Conservation (phyloP, 1,284 basidiomycete species). For the Heterobasidion irregulare region DNA sequence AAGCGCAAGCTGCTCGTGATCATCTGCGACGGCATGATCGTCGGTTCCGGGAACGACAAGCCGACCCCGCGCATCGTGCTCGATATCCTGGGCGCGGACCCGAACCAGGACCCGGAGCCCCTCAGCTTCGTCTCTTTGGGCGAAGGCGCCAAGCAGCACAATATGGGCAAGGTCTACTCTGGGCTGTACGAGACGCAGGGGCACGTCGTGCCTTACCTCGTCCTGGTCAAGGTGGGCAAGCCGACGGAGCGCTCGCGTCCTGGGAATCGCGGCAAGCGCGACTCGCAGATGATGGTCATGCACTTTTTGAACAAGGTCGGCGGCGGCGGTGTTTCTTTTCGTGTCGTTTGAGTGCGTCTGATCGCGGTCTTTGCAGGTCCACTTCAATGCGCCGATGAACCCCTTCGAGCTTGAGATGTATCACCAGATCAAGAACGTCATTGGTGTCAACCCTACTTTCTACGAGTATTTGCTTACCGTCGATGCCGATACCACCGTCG, state of each 20-base stretch:
- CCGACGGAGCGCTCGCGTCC: slow-evolving; percentile 90
- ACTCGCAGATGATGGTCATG: slow-evolving; percentile 95
- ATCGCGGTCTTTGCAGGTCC: slow-evolving; percentile 48
- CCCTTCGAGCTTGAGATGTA: slow-evolving; percentile 96
- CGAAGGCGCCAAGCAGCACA: slow-evolving; percentile 93
- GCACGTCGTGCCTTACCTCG: slow-evolving; percentile 94
- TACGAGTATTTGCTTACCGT: slow-evolving; percentile 98
- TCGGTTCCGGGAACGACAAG: slow-evolving; percentile 90
- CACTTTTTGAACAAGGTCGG: slow-evolving; percentile 91
- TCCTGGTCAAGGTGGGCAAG: slow-evolving; percentile 95
- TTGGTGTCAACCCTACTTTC: slow-evolving; percentile 97
- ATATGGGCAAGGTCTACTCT: slow-evolving; percentile 98
- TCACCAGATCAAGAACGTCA: slow-evolving; percentile 99
- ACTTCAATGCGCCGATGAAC: slow-evolving; percentile 95
- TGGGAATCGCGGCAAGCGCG: slow-evolving; percentile 95
- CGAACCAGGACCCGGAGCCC: slow-evolving; percentile 90
- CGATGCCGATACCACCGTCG: slow-evolving; percentile 95
- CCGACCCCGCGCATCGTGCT: slow-evolving; percentile 92
- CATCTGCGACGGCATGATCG: slow-evolving; percentile 98
- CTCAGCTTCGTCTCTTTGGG: slow-evolving; percentile 91
- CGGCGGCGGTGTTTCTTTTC: slow-evolving; percentile 8
- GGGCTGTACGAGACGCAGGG: slow-evolving; percentile 92
- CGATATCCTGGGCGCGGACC: slow-evolving; percentile 93
- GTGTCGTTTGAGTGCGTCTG: not conserved
- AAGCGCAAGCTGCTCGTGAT: slow-evolving; percentile 93